Evolutionary conservation across 768 basidiomycete species (phyloP), one percentile per base, ranked within the genome.

Genomic region (Sistotremastrum suecicum): DNA sequence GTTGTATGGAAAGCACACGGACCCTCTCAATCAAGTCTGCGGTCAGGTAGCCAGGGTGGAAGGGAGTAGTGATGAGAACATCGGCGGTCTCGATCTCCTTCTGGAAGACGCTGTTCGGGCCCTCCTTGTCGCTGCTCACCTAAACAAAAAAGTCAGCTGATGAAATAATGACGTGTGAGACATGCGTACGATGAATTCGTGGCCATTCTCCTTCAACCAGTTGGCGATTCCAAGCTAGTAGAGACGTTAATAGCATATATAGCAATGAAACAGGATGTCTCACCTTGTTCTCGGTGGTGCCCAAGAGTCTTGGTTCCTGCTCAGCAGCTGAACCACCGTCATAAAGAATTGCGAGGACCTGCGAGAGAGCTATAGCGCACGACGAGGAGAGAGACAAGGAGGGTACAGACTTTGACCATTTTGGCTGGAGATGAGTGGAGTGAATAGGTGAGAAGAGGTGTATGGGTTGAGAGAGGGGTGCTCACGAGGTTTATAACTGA

Each of bases 31-130:
- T 56, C 45, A 86, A 67, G 0, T 83, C 83, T 35, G 67, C 71
- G 2, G 84, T 88, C 49, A 88, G 72, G 61, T 87, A 88, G 52
- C 79, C 84, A 46, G 84, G 84, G 61, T 88, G 84, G 77, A 88
- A 87, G 4, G 84, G 83, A 4, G 84, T 86, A 2, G 84, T 84
- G 59, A 85, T 86, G 56, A 85, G 60, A 47, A 86, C 73, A 60
- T 86, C 84, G 40, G 81, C 79, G 20, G 9, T 37, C 41, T 72
- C 72, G 46, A 90, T 71, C 61, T 90, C 73, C 61, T 84, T 87
- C 60, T 86, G 78, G 68, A 90, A 87, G 54, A 73, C 78, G 46
- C 80, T 83, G 60, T 80, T 71, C 5, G 80, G 66, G 30, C 87
- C 88, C 58, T 90, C 88, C 63, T 90, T 90, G 68, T 74, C 75